Evolutionary conservation across 2,329 filamentous ascomycete genomes (phyloP).

Genomic region (Passalora sequoiae): DNA sequence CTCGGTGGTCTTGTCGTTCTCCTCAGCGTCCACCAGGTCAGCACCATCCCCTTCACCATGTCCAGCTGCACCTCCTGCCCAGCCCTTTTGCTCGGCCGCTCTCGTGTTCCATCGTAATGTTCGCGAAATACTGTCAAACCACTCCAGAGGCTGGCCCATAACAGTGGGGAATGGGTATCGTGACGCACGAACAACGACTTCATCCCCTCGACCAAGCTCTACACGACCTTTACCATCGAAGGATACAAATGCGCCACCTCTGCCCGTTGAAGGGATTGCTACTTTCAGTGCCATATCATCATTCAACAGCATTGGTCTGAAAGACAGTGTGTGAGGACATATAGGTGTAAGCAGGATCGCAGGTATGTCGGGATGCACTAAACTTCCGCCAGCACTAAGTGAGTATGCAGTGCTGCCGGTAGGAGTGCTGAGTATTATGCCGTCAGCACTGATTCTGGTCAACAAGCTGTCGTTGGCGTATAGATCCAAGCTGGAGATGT

Average conservation of each 20-base stretch:
- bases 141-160: slow-evolving; percentile 80
- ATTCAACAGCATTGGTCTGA: slow-evolving; percentile 95
- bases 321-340: slow-evolving; percentile 93
- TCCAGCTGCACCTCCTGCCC: slow-evolving; percentile 57
- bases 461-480: slow-evolving; percentile 93
- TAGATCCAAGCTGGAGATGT: slow-evolving; percentile 92
- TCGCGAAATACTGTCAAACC: slow-evolving; percentile 92
- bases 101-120: slow-evolving; percentile 94
- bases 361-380: slow-evolving; percentile 94
- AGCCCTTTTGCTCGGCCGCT: slow-evolving; percentile 86
- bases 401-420: slow-evolving; percentile 90
- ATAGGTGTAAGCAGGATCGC: slow-evolving; percentile 96
- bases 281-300: slow-evolving; percentile 91
- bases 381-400: slow-evolving; percentile 86
- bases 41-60: slow-evolving; percentile 32
- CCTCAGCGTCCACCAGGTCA: slow-evolving; percentile 26
- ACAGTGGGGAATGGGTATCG: slow-evolving; percentile 98
- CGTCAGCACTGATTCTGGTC: slow-evolving; percentile 93
- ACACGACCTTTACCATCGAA: slow-evolving; percentile 97
- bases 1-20: slow-evolving; percentile 42
- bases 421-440: slow-evolving; percentile 95
- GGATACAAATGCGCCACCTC: slow-evolving; percentile 90
- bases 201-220: slow-evolving; percentile 86
- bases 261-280: slow-evolving; percentile 74
- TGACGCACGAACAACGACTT: slow-evolving; percentile 91